Percentiles rank a stretch among this genome's conserved stretches.
phyloP scores from a whole-genome alignment of 1,284 basidiomycete genomes.

The Naganishia cerealis region DNA sequence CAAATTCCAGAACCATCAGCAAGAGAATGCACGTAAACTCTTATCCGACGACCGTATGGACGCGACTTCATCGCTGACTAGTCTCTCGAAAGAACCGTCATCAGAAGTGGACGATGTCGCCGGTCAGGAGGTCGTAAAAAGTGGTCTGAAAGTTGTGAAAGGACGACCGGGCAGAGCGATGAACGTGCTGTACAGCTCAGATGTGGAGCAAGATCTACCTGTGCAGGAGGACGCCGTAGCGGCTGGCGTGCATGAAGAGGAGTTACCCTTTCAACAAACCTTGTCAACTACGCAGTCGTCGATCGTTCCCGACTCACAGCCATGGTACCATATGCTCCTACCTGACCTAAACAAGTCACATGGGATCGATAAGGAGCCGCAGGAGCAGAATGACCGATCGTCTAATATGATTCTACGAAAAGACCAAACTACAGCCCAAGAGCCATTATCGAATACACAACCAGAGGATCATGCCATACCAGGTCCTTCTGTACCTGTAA shows the following conservation, averaged over 20 bases:
- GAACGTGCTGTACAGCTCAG: conserved; percentile 16
- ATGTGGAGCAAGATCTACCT: background rate
- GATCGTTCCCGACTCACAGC: background rate
- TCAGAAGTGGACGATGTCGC: conserved; percentile 4
- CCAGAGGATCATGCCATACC: background rate
- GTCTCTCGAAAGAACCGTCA: conserved; percentile 13
- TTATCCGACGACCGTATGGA: background rate
- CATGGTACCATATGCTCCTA: background rate
- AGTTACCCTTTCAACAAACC: background rate
- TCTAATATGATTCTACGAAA: background rate
- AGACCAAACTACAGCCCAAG: background rate
- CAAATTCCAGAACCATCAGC: background rate
- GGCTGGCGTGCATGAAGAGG: background rate
- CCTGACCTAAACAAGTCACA: background rate
- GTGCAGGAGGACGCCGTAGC: background rate
- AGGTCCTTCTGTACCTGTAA: background rate
- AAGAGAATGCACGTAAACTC: too few species aligned
- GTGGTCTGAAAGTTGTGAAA: background rate
- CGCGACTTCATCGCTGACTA: conserved; percentile 22
- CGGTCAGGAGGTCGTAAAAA: background rate
- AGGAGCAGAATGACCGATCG: background rate
- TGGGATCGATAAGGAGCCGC: background rate
- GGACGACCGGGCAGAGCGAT: background rate
- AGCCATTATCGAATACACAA: background rate
- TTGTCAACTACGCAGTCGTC: background rate